These are phyloP conservation scores for Rhizoctonia solani DNA, from an alignment of 1,284 basidiomycete genomes.

Conservation along the genomic window DNA sequence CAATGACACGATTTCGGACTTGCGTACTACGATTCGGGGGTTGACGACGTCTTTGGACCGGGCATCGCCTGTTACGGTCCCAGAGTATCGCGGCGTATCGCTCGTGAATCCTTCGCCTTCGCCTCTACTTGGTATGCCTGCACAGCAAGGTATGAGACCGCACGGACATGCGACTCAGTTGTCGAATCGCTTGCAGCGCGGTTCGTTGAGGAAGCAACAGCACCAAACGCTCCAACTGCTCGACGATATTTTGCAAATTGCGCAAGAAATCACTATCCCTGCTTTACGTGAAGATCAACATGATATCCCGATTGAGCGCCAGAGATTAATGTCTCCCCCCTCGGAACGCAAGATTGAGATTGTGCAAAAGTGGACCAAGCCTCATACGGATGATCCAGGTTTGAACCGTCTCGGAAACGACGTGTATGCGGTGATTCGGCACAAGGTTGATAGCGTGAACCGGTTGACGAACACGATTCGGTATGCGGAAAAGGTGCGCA, in stretches of 20 bases:
- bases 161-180: conserved; percentile 19
- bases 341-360: conserved; percentile 83
- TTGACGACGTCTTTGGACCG: conserved; percentile 62
- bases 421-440: conserved; percentile 83
- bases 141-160: conserved; percentile 23
- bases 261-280: conserved; percentile 85
- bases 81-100: conserved; percentile 88
- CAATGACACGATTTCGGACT: conserved; percentile 90
- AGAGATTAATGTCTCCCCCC: conserved; percentile 82
- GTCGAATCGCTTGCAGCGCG: conserved; percentile 36
- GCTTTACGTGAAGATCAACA: conserved; percentile 88
- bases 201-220: conserved; percentile 78
- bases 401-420: conserved; percentile 82
- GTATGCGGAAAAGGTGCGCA: conserved; percentile 95
- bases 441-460: conserved; percentile 94
- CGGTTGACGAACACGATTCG: conserved; percentile 98
- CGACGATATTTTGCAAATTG: conserved; percentile 80
- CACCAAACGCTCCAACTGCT: conserved; percentile 76
- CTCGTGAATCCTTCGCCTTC: conserved; percentile 65
- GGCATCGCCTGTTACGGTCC: conserved; percentile 51
- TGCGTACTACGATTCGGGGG: conserved; percentile 80
- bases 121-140: conserved; percentile 4
- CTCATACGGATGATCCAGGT: conserved; percentile 82
- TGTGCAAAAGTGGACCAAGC: conserved; percentile 83
- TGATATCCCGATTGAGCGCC: conserved; percentile 89